A percentile compares a stretch with the other conserved stretches of the same genome.
Conservation (phyloP, 345 rosid species). For the Alliaria petiolata region DNA sequence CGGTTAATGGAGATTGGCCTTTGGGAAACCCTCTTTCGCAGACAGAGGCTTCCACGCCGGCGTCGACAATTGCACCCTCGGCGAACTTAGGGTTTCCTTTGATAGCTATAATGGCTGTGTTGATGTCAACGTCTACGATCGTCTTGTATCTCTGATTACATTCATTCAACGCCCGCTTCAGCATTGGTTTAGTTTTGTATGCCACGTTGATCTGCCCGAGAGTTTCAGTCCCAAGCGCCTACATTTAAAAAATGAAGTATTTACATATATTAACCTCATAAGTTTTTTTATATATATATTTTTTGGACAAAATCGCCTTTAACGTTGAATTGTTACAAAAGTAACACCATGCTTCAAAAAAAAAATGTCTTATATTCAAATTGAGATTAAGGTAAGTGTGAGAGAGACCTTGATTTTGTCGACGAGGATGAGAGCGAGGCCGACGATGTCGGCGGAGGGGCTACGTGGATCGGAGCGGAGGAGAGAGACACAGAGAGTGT, state of each 20-base stretch:
- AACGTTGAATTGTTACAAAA: neutral
- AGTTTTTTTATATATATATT: no score
- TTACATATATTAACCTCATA: no score
- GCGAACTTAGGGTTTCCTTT: constrained; percentile 38
- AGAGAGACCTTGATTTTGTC: constrained; percentile 23
- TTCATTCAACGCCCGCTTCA: constrained; percentile 29
- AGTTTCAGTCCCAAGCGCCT: constrained; percentile 1
- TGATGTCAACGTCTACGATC: constrained; percentile 33
- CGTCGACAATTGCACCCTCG: constrained; percentile 16
- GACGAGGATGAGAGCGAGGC: constrained; percentile 31
- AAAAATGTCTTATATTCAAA: neutral
- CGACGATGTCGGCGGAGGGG: constrained; percentile 28
- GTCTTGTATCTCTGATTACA: constrained; percentile 35
- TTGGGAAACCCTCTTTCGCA: constrained; percentile 27
- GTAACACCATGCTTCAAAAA: neutral
- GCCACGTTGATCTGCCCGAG: constrained; percentile 20
- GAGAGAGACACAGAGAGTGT: constrained; percentile 29
- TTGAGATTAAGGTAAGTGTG: no score
- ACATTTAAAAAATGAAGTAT: neutral
- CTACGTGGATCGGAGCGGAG: constrained; percentile 37
- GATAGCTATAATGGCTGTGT: constrained; percentile 29
- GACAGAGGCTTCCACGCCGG: constrained; percentile 23
- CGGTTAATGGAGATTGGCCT: constrained; percentile 29
- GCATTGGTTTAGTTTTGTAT: constrained; percentile 22
- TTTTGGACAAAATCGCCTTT: neutral